Base-by-base conservation (phyloP, 139 green algal genomes). In the Chlamydomonas asymmetrica region DNA sequence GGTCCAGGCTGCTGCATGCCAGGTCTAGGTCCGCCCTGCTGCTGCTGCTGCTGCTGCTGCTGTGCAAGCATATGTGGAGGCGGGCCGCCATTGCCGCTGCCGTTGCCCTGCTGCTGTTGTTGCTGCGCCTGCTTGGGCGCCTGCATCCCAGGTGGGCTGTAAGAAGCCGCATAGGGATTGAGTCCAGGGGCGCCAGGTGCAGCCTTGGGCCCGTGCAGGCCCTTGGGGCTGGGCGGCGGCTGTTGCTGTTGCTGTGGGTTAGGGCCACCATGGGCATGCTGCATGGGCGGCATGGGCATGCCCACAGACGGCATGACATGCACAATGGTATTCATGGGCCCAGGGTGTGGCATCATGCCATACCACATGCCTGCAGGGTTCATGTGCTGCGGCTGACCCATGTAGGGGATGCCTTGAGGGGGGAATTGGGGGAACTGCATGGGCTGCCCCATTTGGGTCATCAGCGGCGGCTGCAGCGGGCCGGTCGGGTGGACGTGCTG, bases 1-100 rank as follows among this genome's bases (percentile, higher is more conserved):
- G n/a, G n/a, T n/a, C n/a, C n/a, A n/a, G n/a, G n/a, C n/a, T n/a
- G n/a, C n/a, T n/a, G n/a, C n/a, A n/a, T 61, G 59, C 49, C 41
- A 57, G 40, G 63, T 37, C 22, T 50, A 52, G 63, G 22, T 41
- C 43, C 6, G 54, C 59, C 9, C 39, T 40, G 27, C n/a, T 68
- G 64, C 74, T 80, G 65, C 40, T 61, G 54, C 13, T 74, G 64
- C 52, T 76, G 66, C 7, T 76, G 49, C n/a, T 71, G 70, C 57
- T 80, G 64, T 2, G 50, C 48, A 38, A 41, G 65, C 54, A 63
- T 37, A 7, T 50, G 62, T 63, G 22, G 56, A n/a, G n/a, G n/a
- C n/a, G n/a, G n/a, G n/a, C n/a, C n/a, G n/a, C n/a, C n/a, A n/a
- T n/a, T n/a, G n/a, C n/a, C n/a, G n/a, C n/a, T n/a, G n/a, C n/a